These are phyloP conservation scores for Aspergillus bertholletiae DNA, from an alignment of 495 filamentous ascomycete genomes.

Conservation along the genomic window DNA sequence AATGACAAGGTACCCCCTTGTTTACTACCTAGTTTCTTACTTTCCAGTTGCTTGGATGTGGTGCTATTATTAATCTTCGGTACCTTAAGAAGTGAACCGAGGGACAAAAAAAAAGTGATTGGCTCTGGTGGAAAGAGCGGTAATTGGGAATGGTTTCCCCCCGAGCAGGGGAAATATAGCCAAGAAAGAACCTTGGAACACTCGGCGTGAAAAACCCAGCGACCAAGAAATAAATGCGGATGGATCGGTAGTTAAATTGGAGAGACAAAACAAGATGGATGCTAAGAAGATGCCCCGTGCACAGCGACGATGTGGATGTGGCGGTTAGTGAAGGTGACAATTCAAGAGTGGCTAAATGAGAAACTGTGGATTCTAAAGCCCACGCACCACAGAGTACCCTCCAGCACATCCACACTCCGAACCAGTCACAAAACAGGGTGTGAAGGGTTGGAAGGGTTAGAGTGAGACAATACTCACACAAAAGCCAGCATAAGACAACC, in stretches of 20 bases:
- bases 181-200: too few relatives aligned
- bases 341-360: background rate
- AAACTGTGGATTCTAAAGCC: background rate
- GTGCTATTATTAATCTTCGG: too few relatives aligned
- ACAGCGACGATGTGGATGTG: background rate
- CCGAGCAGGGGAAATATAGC: too few relatives aligned
- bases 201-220: background rate
- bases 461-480: slow-evolving; percentile 2
- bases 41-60: too few relatives aligned
- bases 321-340: background rate
- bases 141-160: too few relatives aligned
- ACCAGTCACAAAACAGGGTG: background rate
- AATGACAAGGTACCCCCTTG: too few relatives aligned
- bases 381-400: background rate
- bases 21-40: too few relatives aligned
- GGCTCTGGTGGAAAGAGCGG: too few relatives aligned
- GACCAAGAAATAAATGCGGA: background rate
- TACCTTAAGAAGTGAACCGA: too few relatives aligned
- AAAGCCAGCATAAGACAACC: background rate
- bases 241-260: background rate
- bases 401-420: background rate
- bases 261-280: background rate
- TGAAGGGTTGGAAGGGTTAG: background rate
- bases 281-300: background rate
- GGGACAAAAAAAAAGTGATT: too few relatives aligned